Conservation (phyloP, 345 rosid species). For the Aquilaria sinensis region DNA sequence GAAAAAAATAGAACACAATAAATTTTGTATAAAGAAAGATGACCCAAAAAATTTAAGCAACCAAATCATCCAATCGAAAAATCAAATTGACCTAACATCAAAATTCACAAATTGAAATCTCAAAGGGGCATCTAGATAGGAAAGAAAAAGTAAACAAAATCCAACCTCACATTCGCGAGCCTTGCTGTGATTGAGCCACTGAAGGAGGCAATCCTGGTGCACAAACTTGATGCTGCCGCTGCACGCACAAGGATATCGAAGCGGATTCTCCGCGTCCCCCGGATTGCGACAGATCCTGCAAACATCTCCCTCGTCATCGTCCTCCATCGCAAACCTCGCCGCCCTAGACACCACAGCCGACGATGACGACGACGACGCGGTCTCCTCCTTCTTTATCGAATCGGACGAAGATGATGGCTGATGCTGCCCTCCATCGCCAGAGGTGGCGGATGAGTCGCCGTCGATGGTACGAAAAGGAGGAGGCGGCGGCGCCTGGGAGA, state of each 20-base stretch:
- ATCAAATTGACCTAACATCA: conserved; percentile 7
- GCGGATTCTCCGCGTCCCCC: conserved; percentile 87
- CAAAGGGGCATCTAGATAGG: background rate
- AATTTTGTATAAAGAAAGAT: background rate
- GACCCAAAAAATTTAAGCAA: conserved; percentile 3
- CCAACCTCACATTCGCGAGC: conserved; percentile 99
- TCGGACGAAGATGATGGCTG: conserved; percentile 6
- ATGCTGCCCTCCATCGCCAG: background rate
- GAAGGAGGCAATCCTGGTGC: conserved; percentile 97
- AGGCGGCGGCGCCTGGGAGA: conserved; percentile 29
- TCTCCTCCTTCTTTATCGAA: conserved; percentile 13
- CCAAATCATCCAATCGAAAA: background rate
- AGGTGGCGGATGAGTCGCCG: conserved; percentile 2
- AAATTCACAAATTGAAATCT: background rate
- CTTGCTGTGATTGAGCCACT: conserved; percentile 99
- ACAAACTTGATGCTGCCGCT: conserved; percentile 98
- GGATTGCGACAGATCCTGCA: conserved; percentile 99
- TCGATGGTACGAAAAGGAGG: conserved; percentile 12
- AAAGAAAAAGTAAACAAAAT: background rate
- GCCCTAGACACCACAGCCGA: conserved; percentile 15
- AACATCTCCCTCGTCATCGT: conserved; percentile 91
- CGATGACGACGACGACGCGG: conserved; percentile 15
- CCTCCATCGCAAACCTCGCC: conserved; percentile 46
- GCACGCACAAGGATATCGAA: conserved; percentile 94
- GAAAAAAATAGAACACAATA: background rate